Base-by-base conservation (phyloP, 2,329 filamentous ascomycete species). In the Claviceps arundinis region DNA sequence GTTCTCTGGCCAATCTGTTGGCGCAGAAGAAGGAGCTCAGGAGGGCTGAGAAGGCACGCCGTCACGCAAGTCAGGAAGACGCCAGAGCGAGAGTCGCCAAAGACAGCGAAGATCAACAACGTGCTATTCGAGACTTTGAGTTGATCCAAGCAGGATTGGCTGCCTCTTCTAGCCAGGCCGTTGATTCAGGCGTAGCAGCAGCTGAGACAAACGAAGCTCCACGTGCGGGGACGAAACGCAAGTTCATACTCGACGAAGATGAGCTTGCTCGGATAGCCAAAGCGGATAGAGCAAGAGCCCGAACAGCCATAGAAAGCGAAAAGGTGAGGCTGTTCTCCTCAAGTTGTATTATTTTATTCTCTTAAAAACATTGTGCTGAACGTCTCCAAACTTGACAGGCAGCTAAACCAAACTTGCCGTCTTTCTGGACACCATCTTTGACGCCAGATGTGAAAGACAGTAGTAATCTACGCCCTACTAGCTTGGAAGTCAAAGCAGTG, bases 21-120 rank as follows among this genome's bases (percentile, higher is more conserved):
- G 79, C 89, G 1, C 91, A 98, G 68, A 84, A 88, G 59, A 87
- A 90, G 70, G 93, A 97, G 64, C 90, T 95, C 57, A 93, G 89
- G 65, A 80, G 93, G 0, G 64, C 87, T 2, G 87, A 88, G 55
- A 85, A 80, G 59, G 75, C 78, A 22, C 74, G 78, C 19, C 81
- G 84, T 57, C 71, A 76, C 34, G 77, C 80, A 30, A 73, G 76
- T 55, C 74, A 77, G 51, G 85, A 89, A 26, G 72, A 75, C 6
- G 73, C 75, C 4, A 84, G 86, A 55, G 75, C 78, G 3, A 73
- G 74, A 51, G 73, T 73, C 5, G 70, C 77, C 8, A 74, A 80
- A 47, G 81, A 89, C 17, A 82, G 81, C 46, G 85, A 93, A 65
- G 85, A 82, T 3, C 75, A 77, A 52, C 75, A 78, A 58, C 76